Conservation (phyloP, 2,329 filamentous ascomycete species). For the Hypomyces rosellus region DNA sequence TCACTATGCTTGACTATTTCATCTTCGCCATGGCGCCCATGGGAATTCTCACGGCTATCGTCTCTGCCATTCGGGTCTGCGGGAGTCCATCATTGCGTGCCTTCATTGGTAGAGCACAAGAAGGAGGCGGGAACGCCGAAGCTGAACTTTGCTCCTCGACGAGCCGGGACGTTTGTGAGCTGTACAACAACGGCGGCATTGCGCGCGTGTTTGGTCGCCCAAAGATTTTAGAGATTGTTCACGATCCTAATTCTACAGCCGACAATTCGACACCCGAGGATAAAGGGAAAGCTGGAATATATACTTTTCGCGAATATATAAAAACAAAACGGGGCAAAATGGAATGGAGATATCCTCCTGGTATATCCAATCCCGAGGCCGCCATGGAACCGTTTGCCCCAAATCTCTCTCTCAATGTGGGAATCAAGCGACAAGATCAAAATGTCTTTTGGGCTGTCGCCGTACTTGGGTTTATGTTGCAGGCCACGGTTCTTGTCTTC, state of each 20-base stretch:
- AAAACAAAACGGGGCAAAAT: neutral
- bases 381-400: neutral
- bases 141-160: constrained; percentile 36
- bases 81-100: constrained; percentile 27
- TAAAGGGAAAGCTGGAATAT: neutral
- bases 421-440: neutral
- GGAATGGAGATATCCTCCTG: too few species aligned
- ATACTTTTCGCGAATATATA: neutral
- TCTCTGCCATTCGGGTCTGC: constrained; percentile 27
- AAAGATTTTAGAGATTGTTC: constrained; percentile 26
- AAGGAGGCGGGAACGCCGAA: constrained; percentile 27
- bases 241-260: constrained; percentile 1
- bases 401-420: constrained; percentile 7
- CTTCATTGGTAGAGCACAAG: constrained; percentile 33
- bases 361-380: too few species aligned
- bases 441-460: neutral
- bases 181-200: constrained; percentile 28
- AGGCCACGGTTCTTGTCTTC: neutral
- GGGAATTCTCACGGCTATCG: constrained; percentile 34
- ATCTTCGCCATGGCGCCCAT: constrained; percentile 30
- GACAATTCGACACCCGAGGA: too few species aligned
- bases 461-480: neutral
- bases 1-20: constrained; percentile 23
- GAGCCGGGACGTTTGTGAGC: constrained; percentile 31
- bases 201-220: constrained; percentile 27